These are phyloP conservation scores for Epipyxis sp. DNA, from an alignment of 108 stramenopile species.

Conservation along the genomic window DNA sequence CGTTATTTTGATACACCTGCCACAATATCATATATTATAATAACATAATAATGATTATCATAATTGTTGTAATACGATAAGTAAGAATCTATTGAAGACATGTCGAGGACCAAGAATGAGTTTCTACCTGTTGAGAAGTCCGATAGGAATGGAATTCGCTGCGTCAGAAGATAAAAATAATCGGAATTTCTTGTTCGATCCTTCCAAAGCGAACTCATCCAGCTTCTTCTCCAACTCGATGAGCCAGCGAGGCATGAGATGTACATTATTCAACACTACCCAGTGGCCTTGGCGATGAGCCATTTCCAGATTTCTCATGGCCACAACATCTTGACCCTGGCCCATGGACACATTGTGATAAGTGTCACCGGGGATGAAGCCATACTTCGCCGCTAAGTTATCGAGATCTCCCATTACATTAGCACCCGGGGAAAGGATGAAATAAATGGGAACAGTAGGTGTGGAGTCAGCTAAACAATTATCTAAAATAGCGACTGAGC, in stretches of 20 bases:
- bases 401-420: slow-evolving; percentile 84
- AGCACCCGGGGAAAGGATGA: slow-evolving; percentile 81
- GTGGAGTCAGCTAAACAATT: slow-evolving; percentile 68
- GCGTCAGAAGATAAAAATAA: slow-evolving; percentile 80
- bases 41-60: no score
- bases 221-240: slow-evolving; percentile 79
- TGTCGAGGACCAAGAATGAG: no score
- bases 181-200: slow-evolving; percentile 75
- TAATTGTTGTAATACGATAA: no score
- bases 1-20: slow-evolving; percentile 87
- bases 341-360: slow-evolving; percentile 91
- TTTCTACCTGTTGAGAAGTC: slow-evolving; percentile 72
- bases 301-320: slow-evolving; percentile 75
- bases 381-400: slow-evolving; percentile 69
- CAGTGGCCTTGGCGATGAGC: slow-evolving; percentile 83
- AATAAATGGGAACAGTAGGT: slow-evolving; percentile 79
- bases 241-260: slow-evolving; percentile 83
- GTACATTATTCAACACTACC: slow-evolving; percentile 87
- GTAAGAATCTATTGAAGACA: no score
- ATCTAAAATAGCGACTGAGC: slow-evolving; percentile 70
- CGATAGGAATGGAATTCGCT: slow-evolving; percentile 73
- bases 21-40: no score
- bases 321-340: slow-evolving; percentile 81
- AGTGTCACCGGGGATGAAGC: slow-evolving; percentile 69
- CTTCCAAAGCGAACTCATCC: slow-evolving; percentile 73